phyloP scores from a whole-genome alignment of 306 rosid species.

The Castanopsis chinensis region DNA sequence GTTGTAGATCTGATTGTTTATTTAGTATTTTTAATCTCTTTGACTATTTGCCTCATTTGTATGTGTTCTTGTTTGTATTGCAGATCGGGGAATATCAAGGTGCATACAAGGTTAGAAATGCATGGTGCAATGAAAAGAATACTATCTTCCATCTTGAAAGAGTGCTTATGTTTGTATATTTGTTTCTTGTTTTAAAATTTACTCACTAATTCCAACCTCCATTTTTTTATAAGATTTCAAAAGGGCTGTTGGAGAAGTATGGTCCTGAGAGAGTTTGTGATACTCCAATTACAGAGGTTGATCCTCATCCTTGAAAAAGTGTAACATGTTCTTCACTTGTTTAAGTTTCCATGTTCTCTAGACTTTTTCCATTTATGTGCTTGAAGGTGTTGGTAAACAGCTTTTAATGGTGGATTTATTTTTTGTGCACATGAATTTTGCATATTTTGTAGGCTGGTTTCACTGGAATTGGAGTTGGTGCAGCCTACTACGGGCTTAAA shows the following conservation, averaged over 20 bases:
- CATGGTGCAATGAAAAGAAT: not conserved
- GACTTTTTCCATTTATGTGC: conserved; percentile 19
- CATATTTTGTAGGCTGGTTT: conserved; percentile 82
- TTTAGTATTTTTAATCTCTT: conserved; percentile 19
- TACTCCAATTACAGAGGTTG: conserved; percentile 98
- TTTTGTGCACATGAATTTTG: no score
- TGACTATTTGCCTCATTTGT: conserved; percentile 3
- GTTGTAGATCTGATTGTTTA: not conserved
- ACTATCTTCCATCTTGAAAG: not conserved
- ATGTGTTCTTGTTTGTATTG: not conserved
- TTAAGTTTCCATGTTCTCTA: not conserved
- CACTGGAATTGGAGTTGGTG: conserved; percentile 98
- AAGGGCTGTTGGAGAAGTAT: conserved; percentile 92
- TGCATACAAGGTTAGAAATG: conserved; percentile 83
- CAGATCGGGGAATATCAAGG: conserved; percentile 99
- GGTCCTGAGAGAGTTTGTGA: conserved; percentile 98
- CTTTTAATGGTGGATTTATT: no score
- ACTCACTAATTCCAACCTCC: not conserved
- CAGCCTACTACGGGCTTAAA: conserved; percentile 89
- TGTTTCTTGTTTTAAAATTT: not conserved
- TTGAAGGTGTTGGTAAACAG: not conserved
- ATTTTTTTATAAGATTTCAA: conserved; percentile 50
- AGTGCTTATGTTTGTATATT: not conserved
- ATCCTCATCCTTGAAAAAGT: conserved; percentile 20
- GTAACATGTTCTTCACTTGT: no score